Base-by-base conservation (phyloP, 1,284 basidiomycete species). In the Apiotrichum gracile region DNA sequence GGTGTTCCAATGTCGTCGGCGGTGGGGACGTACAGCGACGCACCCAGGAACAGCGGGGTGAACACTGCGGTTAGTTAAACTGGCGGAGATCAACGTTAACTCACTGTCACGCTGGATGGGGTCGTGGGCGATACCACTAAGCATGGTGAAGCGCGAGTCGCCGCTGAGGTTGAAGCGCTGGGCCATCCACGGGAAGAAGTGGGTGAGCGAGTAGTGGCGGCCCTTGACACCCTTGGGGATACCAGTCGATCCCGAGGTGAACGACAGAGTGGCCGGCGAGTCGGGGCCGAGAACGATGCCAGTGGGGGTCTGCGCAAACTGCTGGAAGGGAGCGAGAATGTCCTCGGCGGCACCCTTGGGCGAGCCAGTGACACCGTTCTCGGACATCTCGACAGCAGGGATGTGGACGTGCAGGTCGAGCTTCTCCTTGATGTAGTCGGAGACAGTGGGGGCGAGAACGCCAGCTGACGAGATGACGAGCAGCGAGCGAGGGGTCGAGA, bases 111-210 rank as follows among this genome's bases (percentile, higher is more conserved):
- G 85, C 73, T 99, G 96, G 62, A 99, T 97, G 9, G 96, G 96
- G 76, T 99, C 96, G 70, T 99, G 96, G 12, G 96, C 96, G 57
- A 99, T 99, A 37, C 96, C 96, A 66, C 91, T 94, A 25, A 99
- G 82, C 96, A 99, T 98, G 1, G 96, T 98, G 69, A 97, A 99
- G 73, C 85, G 89, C 56, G 88, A 91, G 26, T 81, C 76, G 52
- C 84, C 78, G 38, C 80, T 79, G 41, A 99, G 78, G 3, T 82
- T 85, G 72, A 98, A 99, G 19, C 85, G 80, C 70, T 91, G 78
- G 21, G 87, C 87, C 96, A 99, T 98, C 96, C 96, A 99, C 4
- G 94, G 94, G 84, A 98, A 98, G 81, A 98, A 99, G 75, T 98
- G 96, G 0, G 96, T 99, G 62, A 99, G 79, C 62, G 88, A 91